Base-by-base conservation (phyloP, 345 rosid species). In the Nephelium lappaceum region DNA sequence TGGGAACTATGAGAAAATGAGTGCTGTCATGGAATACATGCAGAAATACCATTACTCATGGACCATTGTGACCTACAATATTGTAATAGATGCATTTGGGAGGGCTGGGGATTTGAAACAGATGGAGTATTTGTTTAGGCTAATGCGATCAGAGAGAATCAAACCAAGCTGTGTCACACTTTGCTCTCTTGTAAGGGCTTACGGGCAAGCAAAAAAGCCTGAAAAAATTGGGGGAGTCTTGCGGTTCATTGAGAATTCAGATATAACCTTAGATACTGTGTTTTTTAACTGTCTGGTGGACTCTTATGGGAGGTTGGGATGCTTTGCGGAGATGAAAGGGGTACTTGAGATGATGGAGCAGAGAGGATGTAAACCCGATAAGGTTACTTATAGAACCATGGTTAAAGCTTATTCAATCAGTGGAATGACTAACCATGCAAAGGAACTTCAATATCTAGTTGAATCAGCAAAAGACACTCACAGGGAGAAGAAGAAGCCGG, bases 11-110 rank as follows among this genome's bases (percentile, higher is more conserved):
- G 87, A 88, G 79, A 93, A 95, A 86, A 93, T 93, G 98, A 87
- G 98, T 85, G 87, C 96, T 25, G 97, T 95, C 47, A 95, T 92
- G 97, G 92, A 93, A 73, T 95, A 87, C 84, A 95, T 95, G 98
- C 93, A 93, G 84, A 93, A 87, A 82, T 95, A 92, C 78, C 94
- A 93, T 80, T 93, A 88, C 76, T 92, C 98, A 11, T 93, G 98
- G 98, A 93, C 98, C 3, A 88, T 90, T 76, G 92, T 93, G 69
- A 95, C 98, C n/a, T 95, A 95, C 88, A 93, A 95, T 79, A 90
- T 92, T 79, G 93, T 93, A 72, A 89, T 95, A 69, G 98, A 93
- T 68, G 95, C 98, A 42, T 95, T 93, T 61, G 95, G 98, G 43
- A 92, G 91, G 42, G 95, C 94, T 24, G 97, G 95, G 64, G 93